These are phyloP conservation scores for Zoysia japonica DNA, from an alignment of 176 grass and related monocot species.

Conservation along the genomic window DNA sequence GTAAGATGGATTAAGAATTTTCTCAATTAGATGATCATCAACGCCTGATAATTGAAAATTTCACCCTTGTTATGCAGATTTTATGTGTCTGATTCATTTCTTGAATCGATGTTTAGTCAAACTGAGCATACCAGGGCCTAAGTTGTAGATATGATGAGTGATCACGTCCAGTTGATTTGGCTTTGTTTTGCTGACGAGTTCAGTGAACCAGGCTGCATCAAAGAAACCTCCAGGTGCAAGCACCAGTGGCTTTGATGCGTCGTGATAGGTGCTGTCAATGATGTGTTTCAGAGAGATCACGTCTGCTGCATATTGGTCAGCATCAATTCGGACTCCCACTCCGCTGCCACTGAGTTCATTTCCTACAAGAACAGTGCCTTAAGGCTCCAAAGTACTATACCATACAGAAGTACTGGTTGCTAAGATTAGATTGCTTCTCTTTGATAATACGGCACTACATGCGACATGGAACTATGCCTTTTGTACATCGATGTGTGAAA, in stretches of 20 bases:
- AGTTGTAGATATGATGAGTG: constrained; percentile 86
- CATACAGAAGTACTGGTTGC: background rate
- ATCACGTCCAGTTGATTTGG: constrained; percentile 62
- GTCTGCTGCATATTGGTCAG: constrained; percentile 67
- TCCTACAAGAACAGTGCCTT: constrained; percentile 44
- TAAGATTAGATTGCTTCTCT: constrained; percentile 22
- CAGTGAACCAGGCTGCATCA: constrained; percentile 62
- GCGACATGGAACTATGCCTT: constrained; percentile 14
- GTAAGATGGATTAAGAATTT: constrained; percentile 73
- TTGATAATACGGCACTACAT: background rate
- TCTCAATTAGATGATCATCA: constrained; percentile 56
- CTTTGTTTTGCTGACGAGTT: constrained; percentile 67
- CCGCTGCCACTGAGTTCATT: constrained; percentile 74
- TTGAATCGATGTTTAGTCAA: background rate
- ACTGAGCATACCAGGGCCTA: constrained; percentile 60
- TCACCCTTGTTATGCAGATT: constrained; percentile 2
- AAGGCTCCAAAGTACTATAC: background rate
- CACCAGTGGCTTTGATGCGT: constrained; percentile 49
- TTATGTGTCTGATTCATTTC: background rate
- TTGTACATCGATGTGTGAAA: constrained; percentile 36
- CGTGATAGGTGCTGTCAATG: constrained; percentile 44
- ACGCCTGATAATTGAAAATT: constrained; percentile 51
- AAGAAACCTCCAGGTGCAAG: constrained; percentile 78
- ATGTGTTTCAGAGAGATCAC: constrained; percentile 54
- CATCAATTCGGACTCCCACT: constrained; percentile 54